These are phyloP conservation scores for Neobulgaria alba DNA, from an alignment of 2,329 filamentous ascomycete genomes.

Conservation along the genomic window DNA sequence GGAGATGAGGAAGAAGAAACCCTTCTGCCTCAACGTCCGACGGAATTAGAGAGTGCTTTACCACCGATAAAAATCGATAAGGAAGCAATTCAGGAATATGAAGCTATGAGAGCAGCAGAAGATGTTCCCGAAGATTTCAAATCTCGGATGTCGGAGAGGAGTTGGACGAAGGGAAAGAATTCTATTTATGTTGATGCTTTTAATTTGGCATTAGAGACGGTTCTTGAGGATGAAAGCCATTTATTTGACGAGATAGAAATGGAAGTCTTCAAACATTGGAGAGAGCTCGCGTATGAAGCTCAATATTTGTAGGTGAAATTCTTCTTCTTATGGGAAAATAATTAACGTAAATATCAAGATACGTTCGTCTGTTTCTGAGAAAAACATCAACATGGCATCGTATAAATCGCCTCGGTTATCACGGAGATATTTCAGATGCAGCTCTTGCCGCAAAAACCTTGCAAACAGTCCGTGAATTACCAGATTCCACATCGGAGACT, in stretches of 20 bases:
- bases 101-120: constrained; percentile 43
- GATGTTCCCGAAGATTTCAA: constrained; percentile 34
- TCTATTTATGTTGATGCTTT: constrained; percentile 98
- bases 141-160: constrained; percentile 33
- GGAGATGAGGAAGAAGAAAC: constrained; percentile 25
- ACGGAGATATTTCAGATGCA: constrained; percentile 73
- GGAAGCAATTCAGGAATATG: constrained; percentile 72
- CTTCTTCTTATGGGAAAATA: background rate
- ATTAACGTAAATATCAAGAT: constrained; percentile 40
- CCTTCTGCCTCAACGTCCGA: constrained; percentile 35
- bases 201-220: constrained; percentile 82
- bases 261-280: constrained; percentile 71
- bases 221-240: constrained; percentile 80
- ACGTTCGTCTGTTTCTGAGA: constrained; percentile 84
- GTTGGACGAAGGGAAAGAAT: constrained; percentile 67
- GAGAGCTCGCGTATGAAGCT: constrained; percentile 65
- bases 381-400: constrained; percentile 92
- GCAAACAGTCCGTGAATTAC: constrained; percentile 49
- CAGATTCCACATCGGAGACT: constrained; percentile 27
- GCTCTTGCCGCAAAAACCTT: constrained; percentile 55
- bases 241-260: constrained; percentile 76
- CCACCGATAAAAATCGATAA: constrained; percentile 58
- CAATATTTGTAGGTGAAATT: constrained; percentile 68
- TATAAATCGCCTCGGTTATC: constrained; percentile 66
- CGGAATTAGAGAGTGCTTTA: constrained; percentile 63